A percentile compares a stretch with the other conserved stretches of the same genome.
These are phyloP conservation scores for Scedosporium aurantiacum DNA, from an alignment of 2,329 filamentous ascomycete genomes.

Conservation along the genomic window DNA sequence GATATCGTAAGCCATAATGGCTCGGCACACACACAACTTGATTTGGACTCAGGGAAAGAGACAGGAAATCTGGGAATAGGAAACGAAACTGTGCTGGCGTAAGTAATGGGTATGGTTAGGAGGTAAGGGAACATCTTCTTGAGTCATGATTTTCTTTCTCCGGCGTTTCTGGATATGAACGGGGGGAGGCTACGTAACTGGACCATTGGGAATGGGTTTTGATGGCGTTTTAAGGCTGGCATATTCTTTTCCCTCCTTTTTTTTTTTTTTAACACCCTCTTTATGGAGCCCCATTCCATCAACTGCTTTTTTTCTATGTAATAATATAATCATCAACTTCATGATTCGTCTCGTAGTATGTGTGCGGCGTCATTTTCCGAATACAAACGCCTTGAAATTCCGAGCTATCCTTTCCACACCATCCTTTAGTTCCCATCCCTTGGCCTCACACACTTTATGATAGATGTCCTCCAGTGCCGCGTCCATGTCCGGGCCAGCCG, in stretches of 20 bases:
- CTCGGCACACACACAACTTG: neutral
- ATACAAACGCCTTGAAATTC: slow-evolving; percentile 73
- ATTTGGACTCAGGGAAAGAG: neutral
- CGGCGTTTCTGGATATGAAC: neutral
- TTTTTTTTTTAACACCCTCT: too few species aligned
- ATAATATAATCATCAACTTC: neutral
- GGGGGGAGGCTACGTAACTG: neutral
- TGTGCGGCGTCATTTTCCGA: slow-evolving; percentile 32
- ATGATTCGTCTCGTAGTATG: neutral
- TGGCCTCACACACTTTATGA: slow-evolving; percentile 64
- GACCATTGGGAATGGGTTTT: neutral
- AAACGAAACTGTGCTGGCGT: neutral
- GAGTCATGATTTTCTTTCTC: neutral
- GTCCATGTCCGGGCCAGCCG: slow-evolving; percentile 75
- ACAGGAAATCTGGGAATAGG: neutral
- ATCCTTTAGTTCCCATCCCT: slow-evolving; percentile 63
- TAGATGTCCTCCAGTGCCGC: slow-evolving; percentile 61
- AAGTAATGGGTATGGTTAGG: neutral
- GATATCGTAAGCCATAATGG: slow-evolving; percentile 2
- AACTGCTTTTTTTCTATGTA: neutral
- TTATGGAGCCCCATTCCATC: neutral
- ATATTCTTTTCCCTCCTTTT: neutral
- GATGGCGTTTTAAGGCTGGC: neutral
- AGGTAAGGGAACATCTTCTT: neutral
- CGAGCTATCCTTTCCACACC: slow-evolving; percentile 55